Evolutionary conservation across 2,329 filamentous ascomycete species (phyloP).

Genomic region (Colletotrichum horii): DNA sequence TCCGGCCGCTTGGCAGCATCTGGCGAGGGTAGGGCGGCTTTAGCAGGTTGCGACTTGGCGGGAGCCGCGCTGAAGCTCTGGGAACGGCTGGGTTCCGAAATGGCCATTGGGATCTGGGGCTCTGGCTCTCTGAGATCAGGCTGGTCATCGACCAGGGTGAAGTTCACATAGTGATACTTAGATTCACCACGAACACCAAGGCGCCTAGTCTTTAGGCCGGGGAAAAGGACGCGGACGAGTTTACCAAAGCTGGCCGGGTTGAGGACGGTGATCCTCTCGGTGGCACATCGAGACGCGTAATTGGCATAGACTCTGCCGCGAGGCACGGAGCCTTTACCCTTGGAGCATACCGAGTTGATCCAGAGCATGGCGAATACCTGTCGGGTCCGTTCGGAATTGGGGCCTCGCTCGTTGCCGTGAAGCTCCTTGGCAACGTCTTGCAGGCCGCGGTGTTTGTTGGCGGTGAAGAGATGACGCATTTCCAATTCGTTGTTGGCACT

Average conservation of each 20-base stretch:
- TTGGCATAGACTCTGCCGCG: constrained; percentile 93
- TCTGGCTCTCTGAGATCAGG: constrained; percentile 51
- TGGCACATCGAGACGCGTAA: constrained; percentile 92
- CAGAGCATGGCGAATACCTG: constrained; percentile 91
- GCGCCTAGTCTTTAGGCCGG: constrained; percentile 89
- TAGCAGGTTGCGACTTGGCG: constrained; percentile 20
- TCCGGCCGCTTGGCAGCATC: constrained; percentile 26
- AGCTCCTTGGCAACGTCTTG: constrained; percentile 78
- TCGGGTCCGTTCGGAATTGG: constrained; percentile 81
- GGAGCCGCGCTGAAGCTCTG: constrained; percentile 57
- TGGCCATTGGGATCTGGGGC: constrained; percentile 50
- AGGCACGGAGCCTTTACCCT: constrained; percentile 85
- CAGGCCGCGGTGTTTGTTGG: constrained; percentile 70
- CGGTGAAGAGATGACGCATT: constrained; percentile 75
- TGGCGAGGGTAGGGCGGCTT: constrained; percentile 32
- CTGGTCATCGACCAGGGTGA: constrained; percentile 63
- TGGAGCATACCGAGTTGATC: constrained; percentile 76
- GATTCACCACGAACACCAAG: constrained; percentile 95
- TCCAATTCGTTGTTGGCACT: constrained; percentile 83
- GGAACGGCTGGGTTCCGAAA: constrained; percentile 53
- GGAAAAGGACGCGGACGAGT: constrained; percentile 93
- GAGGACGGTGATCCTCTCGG: constrained; percentile 89
- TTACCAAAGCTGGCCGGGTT: constrained; percentile 99
- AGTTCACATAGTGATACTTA: constrained; percentile 93
- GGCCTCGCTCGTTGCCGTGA: constrained; percentile 79